Conservation (phyloP, 768 basidiomycete species). For the Boletus fagicola region DNA sequence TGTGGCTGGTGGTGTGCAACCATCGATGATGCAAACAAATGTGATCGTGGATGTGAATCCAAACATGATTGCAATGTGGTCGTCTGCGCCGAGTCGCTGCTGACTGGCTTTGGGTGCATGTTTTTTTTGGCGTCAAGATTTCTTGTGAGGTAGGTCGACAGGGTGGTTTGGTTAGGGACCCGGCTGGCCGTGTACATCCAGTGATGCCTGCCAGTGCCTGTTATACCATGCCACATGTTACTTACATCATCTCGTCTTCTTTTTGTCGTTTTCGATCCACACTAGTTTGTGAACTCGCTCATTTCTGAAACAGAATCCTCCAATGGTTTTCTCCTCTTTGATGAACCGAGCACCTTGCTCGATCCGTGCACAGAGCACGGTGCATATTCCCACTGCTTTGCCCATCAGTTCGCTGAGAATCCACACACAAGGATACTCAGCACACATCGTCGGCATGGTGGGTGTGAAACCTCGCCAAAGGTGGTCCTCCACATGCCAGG, state of each 20-base stretch:
- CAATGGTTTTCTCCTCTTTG: slow-evolving; percentile 63
- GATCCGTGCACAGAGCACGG: slow-evolving; percentile 78
- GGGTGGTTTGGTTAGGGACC: slow-evolving; percentile 23
- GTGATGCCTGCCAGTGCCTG: background rate
- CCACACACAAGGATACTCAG: too few species aligned
- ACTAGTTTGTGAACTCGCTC: slow-evolving; percentile 56
- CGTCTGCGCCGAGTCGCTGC: slow-evolving; percentile 58
- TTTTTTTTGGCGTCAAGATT: background rate
- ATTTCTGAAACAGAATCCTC: slow-evolving; percentile 41
- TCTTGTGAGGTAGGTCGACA: background rate
- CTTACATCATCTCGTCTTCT: background rate
- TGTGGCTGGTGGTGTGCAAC: background rate
- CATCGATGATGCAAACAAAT: slow-evolving; percentile 5
- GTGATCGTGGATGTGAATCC: slow-evolving; percentile 36
- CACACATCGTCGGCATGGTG: too few species aligned
- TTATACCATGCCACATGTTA: background rate
- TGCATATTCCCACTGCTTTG: slow-evolving; percentile 6
- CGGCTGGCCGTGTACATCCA: slow-evolving; percentile 63
- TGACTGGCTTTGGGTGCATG: slow-evolving; percentile 57
- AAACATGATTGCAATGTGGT: slow-evolving; percentile 62
- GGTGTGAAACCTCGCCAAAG: too few species aligned
- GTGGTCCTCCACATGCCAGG: too few species aligned
- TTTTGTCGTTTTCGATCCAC: background rate
- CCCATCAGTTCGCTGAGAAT: background rate
- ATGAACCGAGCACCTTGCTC: slow-evolving; percentile 70